phyloP scores from a whole-genome alignment of 2,329 filamentous ascomycete genomes.

The Aspergillus pseudotamarii region DNA sequence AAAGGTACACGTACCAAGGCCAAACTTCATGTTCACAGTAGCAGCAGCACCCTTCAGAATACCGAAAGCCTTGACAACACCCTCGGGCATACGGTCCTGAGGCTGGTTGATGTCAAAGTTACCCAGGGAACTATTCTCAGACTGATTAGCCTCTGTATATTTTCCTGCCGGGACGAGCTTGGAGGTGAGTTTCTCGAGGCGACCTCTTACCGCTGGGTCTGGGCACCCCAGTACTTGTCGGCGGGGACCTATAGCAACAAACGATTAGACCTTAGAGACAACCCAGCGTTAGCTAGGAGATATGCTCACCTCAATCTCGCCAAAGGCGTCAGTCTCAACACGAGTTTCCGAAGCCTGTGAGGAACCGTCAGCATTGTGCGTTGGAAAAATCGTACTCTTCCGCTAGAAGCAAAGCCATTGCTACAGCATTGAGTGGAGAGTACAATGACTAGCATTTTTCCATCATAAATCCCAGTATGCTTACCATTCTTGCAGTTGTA shows the following conservation, averaged over 20 bases:
- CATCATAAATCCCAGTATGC: slow-evolving; percentile 2
- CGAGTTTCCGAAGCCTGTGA: slow-evolving; percentile 57
- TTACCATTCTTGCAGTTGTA: slow-evolving; percentile 43
- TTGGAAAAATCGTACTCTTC: background rate
- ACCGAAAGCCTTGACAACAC: slow-evolving; percentile 89
- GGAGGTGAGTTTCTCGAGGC: background rate
- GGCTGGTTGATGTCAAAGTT: slow-evolving; percentile 99
- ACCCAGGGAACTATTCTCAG: slow-evolving; percentile 67
- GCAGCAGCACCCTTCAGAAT: slow-evolving; percentile 97
- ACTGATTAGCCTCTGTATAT: slow-evolving; percentile 24
- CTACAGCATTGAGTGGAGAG: background rate
- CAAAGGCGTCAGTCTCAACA: slow-evolving; percentile 96
- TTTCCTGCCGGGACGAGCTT: background rate
- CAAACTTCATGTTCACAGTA: slow-evolving; percentile 91
- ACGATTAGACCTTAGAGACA: slow-evolving; percentile 17
- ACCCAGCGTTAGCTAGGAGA: background rate
- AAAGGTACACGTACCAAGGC: slow-evolving; percentile 61
- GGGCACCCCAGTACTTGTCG: slow-evolving; percentile 98
- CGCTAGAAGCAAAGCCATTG: background rate
- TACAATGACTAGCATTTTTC: background rate
- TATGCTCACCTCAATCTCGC: slow-evolving; percentile 73
- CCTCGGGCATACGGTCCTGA: slow-evolving; percentile 95
- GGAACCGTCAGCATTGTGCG: slow-evolving; percentile 12
- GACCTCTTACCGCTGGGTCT: slow-evolving; percentile 74
- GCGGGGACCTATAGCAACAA: slow-evolving; percentile 61